Evolutionary conservation across 768 basidiomycete species (phyloP).

Genomic region (Panaeolus papilionaceus): DNA sequence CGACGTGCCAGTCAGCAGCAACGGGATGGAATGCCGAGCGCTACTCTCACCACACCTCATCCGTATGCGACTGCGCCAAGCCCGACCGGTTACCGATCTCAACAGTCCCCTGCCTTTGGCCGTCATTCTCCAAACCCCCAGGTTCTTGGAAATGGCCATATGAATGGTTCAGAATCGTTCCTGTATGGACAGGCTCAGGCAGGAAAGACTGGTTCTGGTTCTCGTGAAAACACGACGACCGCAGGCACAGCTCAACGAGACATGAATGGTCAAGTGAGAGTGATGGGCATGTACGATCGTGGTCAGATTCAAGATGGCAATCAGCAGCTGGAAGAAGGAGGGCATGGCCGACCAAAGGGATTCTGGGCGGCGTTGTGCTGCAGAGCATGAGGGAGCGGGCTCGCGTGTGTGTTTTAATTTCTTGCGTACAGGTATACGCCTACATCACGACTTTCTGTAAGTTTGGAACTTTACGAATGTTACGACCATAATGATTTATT

Average conservation of each 20-base stretch:
- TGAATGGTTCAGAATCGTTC: conserved; percentile 72
- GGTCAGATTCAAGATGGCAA: conserved; percentile 66
- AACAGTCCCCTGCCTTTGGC: conserved; percentile 51
- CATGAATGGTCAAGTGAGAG: conserved; percentile 43
- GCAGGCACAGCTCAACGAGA: conserved; percentile 46
- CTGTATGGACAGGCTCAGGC: conserved; percentile 61
- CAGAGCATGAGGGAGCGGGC: conserved; percentile 50
- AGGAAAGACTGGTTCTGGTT: conserved; percentile 56
- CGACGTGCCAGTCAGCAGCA: conserved; percentile 74
- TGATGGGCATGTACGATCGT: conserved; percentile 71
- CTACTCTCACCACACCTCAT: conserved; percentile 61
- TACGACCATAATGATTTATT: conserved; percentile 18
- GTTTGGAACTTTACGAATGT: conserved; percentile 17
- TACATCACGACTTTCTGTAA: conserved; percentile 27
- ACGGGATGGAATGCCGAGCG: conserved; percentile 46
- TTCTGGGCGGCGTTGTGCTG: conserved; percentile 76
- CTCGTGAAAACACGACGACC: conserved; percentile 59
- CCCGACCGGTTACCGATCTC: conserved; percentile 59
- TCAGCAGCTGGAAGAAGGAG: conserved; percentile 70
- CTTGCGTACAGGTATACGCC: conserved; percentile 41
- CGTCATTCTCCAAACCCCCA: conserved; percentile 59
- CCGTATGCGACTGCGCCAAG: conserved; percentile 76
- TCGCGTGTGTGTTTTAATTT: conserved; percentile 21
- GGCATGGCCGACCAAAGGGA: conserved; percentile 64
- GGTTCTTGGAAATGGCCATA: conserved; percentile 48